Evolutionary conservation across 352 stramenopile genomes (phyloP), one percentile per base, ranked within the genome.

Genomic region (Elongisporangium prolatum): DNA sequence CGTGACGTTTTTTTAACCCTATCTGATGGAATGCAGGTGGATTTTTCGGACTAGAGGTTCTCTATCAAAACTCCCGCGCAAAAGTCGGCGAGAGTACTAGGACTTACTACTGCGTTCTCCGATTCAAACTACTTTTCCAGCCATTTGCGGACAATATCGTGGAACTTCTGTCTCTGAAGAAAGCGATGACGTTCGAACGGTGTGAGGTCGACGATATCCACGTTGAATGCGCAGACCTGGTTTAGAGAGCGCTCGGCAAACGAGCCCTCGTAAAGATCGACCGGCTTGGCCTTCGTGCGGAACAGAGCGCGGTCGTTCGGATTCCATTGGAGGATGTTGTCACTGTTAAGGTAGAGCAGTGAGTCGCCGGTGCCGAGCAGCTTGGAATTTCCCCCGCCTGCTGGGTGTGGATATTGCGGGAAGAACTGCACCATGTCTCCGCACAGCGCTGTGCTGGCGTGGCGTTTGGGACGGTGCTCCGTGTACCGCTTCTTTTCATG

Each of bases 271-370:
- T 75, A 80, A n/a, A 68, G 55, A 11, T 67, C 56, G 2, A 67
- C 70, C 10, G 57, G 50, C 22, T 64, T 65, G 10, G 65, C 65
- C 20, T 70, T 72, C 0, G 70, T 69, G 34, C 69, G 74, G 52
- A 67, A 75, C 9, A 82, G 48, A 0, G 50, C 17, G 10, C 71
- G 49, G 13, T 68, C 66, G 37, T 67, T 59, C 2, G 66, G 65
- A 28, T 66, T 59, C 66, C 64, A 78, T 17, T 66, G 50, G 13
- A 54, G 17, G 63, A 48, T 1, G 11, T 75, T 64, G 60, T 81
- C 63, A 52, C 67, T 78, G 48, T 78, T 85, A 51, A 82, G 60
- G 61, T 77, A 85, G 1, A 82, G 61, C 44, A 69, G 49, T 10
- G 60, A 68, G 4, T 58, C 50, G 16, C 62, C 64, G 21, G 58